These are phyloP conservation scores for Aspergillus novofumigatus DNA, from an alignment of 2,329 filamentous ascomycete species.

Conservation along the genomic window DNA sequence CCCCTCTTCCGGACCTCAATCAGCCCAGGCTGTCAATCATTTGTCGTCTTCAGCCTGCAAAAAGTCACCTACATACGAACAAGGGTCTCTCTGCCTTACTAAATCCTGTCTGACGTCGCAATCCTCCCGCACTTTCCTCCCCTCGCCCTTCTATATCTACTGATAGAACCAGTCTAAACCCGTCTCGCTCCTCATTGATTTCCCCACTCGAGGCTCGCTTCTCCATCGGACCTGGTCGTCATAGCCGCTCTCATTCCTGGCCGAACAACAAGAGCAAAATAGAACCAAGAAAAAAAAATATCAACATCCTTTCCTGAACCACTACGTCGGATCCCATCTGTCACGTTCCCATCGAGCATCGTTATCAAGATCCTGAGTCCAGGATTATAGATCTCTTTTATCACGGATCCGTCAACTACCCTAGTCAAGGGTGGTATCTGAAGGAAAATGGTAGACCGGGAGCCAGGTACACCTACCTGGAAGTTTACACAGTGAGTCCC, in stretches of 20 bases:
- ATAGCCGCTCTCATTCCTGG: slow-evolving; percentile 1
- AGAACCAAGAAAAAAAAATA: background rate
- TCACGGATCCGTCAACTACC: slow-evolving; percentile 14
- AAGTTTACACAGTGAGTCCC: slow-evolving; percentile 95
- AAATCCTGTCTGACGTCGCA: slow-evolving; percentile 17
- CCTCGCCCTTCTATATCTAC: background rate
- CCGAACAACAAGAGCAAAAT: background rate
- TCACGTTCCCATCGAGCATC: slow-evolving; percentile 11
- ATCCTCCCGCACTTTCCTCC: slow-evolving; percentile 11
- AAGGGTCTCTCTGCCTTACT: slow-evolving; percentile 11
- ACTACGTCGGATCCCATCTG: slow-evolving; percentile 9
- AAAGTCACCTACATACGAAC: slow-evolving; percentile 1
- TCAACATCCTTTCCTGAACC: slow-evolving; percentile 5
- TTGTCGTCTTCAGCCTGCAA: slow-evolving; percentile 20
- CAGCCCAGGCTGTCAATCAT: slow-evolving; percentile 22
- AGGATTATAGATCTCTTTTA: slow-evolving; percentile 10
- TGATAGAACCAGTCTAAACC: background rate
- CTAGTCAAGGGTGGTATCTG: slow-evolving; percentile 33
- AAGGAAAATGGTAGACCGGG: slow-evolving; percentile 88
- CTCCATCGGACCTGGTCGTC: slow-evolving; percentile 11
- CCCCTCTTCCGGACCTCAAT: slow-evolving; percentile 7
- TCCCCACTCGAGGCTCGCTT: slow-evolving; percentile 9
- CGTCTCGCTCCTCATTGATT: slow-evolving; percentile 12
- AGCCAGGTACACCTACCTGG: slow-evolving; percentile 93
- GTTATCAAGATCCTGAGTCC: slow-evolving; percentile 4